Base-by-base conservation (phyloP, 257 asterid genomes). In the Solanum clarkiae region DNA sequence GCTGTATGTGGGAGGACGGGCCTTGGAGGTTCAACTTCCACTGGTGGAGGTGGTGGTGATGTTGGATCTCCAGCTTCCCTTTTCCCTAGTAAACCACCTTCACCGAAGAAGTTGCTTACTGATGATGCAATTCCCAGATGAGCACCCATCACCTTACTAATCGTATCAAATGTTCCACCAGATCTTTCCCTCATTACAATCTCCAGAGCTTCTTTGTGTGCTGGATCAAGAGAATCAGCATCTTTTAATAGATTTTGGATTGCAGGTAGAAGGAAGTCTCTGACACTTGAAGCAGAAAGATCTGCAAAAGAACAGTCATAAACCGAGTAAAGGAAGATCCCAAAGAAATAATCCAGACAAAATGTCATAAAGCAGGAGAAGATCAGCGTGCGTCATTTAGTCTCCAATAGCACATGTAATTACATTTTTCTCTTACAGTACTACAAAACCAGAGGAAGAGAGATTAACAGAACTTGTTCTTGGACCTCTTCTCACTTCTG, bases 131-230 rank as follows among this genome's bases (percentile, higher is more conserved):
- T 82, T 36, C 98, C 99, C 9, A 97, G 92, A 90, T 94, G 98
- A 87, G 93, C 92, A 49, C 99, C 99, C 98, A 97, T 95, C 88
- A 92, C 98, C 89, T 97, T 97, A 84, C 97, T 95, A 22, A 95
- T 84, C 12, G 98, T 84, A 69, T 96, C 99, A 11, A 95, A 88
- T 1, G 98, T 90, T 69, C 98, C 97, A n/a, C 98, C 96, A 5
- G 98, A 95, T 86, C 99, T 88, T 87, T 97, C 99, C 90, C 91
- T 97, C 86, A 92, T 54, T 90, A 97, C 93, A 26, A 95, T 93
- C 89, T 97, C 99, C 22, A 97, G 93, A 74, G 99, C 99, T 92
- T 97, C 99, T 91, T 94, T 97, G 89, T 97, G 99, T 53, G 99
- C 99, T 86, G 99, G 99, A 89, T 97, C 99, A 24, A 97, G 94